Base-by-base conservation (phyloP, 2,329 filamentous ascomycete species). In the Penicillium decumbens region DNA sequence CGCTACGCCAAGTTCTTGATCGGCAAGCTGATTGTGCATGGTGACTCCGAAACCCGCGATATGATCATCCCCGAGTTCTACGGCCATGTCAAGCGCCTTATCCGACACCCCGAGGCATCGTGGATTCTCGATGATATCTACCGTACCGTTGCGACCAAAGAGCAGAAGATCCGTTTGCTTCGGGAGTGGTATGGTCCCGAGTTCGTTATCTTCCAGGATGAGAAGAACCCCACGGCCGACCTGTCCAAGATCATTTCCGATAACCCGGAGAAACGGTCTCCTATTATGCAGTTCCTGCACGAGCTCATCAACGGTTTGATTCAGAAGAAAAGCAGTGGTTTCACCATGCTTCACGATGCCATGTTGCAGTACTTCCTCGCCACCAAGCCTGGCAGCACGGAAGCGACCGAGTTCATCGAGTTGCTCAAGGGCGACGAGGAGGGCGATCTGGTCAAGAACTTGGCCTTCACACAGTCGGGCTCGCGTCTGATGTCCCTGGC, bases 61-160 rank as follows among this genome's bases (percentile, higher is more conserved):
- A 74, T 95, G 58, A 88, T 98, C 62, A 84, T 98, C 10, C 86
- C 89, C 38, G 91, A 98, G 69, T 97, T 98, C 73, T 96, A 93
- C 70, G 91, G 93, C 50, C 85, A 92, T 69, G 88, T 97, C 55
- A 87, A 89, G 66, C 88, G 90, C 65, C 77, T 97, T 65, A 96
- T 97, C 69, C 93, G 95, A 70, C 93, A 98, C 72, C 83, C 92
- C 1, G 95, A 98, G 72, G 93, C 89, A 28, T 91, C 89, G 35
- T 98, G 93, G 91, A 97, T 98, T 60, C 77, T 98, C 37, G 95
- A 98, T 69, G 93, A 98, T 70, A 87, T 96, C 59, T 98, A 97
- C 75, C 84, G 93, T 53, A 87, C 86, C 41, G 85, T 92, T 49
- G 91, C 92, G 8, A 93, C 87, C 20, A 84, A 85, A 64, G 80